Conservation (phyloP, 2,329 filamentous ascomycete species). For the Trichothecium roseum region DNA sequence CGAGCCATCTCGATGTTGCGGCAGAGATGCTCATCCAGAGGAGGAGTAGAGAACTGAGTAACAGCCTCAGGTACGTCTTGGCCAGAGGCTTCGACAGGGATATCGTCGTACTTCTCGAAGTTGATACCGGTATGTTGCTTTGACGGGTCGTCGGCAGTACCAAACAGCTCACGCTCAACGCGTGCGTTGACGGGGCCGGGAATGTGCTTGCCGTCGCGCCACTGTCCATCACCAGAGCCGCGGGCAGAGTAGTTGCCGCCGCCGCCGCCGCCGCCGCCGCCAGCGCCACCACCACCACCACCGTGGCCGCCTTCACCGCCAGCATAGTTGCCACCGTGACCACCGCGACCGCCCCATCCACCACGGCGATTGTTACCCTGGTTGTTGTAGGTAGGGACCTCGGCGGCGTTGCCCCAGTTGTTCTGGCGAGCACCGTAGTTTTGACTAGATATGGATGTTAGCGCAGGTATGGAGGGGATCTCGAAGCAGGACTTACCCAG, state of each 20-base stretch:
- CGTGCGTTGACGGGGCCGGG: conserved; percentile 81
- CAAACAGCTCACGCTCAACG: conserved; percentile 91
- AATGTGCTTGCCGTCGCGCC: conserved; percentile 94
- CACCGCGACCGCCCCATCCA: conserved; percentile 20
- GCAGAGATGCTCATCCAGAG: conserved; percentile 87
- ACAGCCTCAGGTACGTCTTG: conserved; percentile 89
- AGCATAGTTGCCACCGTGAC: conserved; percentile 24
- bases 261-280: conserved; percentile 34
- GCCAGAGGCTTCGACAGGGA: conserved; percentile 94
- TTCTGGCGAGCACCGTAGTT: conserved; percentile 22
- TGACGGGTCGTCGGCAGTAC: conserved; percentile 76
- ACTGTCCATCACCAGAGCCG: conserved; percentile 90
- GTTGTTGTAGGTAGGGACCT: conserved; percentile 9
- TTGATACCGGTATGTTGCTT: conserved; percentile 99
- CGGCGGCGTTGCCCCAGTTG: conserved; percentile 21
- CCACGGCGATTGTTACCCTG: conserved; percentile 21
- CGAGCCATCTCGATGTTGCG: conserved; percentile 87
- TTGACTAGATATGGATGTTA: conserved; percentile 12
- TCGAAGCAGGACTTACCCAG: conserved; percentile 37
- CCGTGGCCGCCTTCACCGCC: conserved; percentile 24
- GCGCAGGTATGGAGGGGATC: conserved; percentile 1
- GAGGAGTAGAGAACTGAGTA: conserved; percentile 83
- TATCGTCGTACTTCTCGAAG: conserved; percentile 99
- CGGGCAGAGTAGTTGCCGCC: conserved; percentile 47
- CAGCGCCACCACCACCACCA: conserved; percentile 16